These are phyloP conservation scores for Diaporthe citrichinensis DNA, from an alignment of 2,329 filamentous ascomycete species.

Conservation along the genomic window DNA sequence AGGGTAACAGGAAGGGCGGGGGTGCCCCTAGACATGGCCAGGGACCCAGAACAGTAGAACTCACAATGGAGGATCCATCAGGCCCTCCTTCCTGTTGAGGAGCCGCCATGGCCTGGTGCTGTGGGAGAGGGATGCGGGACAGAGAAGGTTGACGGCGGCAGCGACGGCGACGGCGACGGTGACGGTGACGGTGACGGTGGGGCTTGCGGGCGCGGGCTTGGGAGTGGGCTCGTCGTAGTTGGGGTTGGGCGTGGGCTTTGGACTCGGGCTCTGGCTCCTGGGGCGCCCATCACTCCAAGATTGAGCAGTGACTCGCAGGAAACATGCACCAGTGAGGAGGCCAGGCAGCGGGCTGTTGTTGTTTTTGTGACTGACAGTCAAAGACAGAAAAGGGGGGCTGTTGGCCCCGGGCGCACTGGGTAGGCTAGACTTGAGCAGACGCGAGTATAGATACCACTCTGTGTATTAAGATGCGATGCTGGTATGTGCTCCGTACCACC, in stretches of 20 bases:
- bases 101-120: constrained; percentile 39
- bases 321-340: constrained; percentile 35
- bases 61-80: constrained; percentile 83
- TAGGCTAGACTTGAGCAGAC: constrained; percentile 26
- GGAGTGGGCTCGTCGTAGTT: constrained; percentile 21
- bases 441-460: constrained; percentile 24
- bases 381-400: constrained; percentile 30
- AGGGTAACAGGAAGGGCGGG: constrained; percentile 41
- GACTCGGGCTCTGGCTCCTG: constrained; percentile 35
- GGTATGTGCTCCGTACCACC: constrained; percentile 30
- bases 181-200: constrained; percentile 44
- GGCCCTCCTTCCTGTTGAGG: constrained; percentile 59
- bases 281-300: constrained; percentile 41
- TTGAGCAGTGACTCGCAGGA: constrained; percentile 40
- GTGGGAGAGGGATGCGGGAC: constrained; percentile 28
- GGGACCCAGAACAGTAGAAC: constrained; percentile 47
- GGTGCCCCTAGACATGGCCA: neutral
- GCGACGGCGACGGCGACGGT: constrained; percentile 41
- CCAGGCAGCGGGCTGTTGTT: constrained; percentile 28
- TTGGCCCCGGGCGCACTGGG: constrained; percentile 26
- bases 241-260: constrained; percentile 9
- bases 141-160: constrained; percentile 24
- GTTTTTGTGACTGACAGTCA: neutral
- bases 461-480: constrained; percentile 31
- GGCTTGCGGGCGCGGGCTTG: constrained; percentile 44